Base-by-base conservation (phyloP, 805 yeast genomes). In the Candida takata region DNA sequence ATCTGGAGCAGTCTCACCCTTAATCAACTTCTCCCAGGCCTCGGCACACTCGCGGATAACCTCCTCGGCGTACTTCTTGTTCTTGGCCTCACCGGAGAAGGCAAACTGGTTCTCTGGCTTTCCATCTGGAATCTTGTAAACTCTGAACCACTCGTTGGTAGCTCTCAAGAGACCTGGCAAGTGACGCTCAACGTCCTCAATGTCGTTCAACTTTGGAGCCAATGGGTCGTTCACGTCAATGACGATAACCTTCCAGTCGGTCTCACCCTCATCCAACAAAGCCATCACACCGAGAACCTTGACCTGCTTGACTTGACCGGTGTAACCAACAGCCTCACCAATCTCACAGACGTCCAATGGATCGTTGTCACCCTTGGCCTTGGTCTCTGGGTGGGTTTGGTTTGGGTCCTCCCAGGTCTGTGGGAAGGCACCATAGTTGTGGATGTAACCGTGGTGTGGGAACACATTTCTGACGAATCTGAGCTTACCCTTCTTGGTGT, bases 391-490 rank as follows among this genome's bases (percentile, higher is more conserved):
- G 61, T 66, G 84, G 57, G 62, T 60, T 58, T 51, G 70, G 53
- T 65, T 75, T 61, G 77, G 84, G 27, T 52, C 58, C 33, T 53
- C 57, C 58, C 57, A 52, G 24, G 55, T 45, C 64, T 90, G 97
- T 48, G 97, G 97, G 76, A 90, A 83, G 33, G 97, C 97, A 62
- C 97, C 98, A 62, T 90, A 90, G 72, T 92, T 92, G 71, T 87
- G 95, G 52, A 90, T 90, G 72, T 92, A 90, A 53, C 98, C 98
- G 63, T 92, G 95, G 72, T 84, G 95, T 36, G 98, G 98, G 85
- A 90, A 90, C 64, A 95, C 79, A 77, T 92, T 92, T 70, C 95
- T 81, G 42, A 92, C 97, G 53, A 81, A 92, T 69, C 97, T 79
- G 57, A 87, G 77, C 65, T 86, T 82, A 50, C 97, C 97, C 74